These are phyloP conservation scores for Metschnikowia similis DNA, from an alignment of 805 yeast species.

Conservation along the genomic window DNA sequence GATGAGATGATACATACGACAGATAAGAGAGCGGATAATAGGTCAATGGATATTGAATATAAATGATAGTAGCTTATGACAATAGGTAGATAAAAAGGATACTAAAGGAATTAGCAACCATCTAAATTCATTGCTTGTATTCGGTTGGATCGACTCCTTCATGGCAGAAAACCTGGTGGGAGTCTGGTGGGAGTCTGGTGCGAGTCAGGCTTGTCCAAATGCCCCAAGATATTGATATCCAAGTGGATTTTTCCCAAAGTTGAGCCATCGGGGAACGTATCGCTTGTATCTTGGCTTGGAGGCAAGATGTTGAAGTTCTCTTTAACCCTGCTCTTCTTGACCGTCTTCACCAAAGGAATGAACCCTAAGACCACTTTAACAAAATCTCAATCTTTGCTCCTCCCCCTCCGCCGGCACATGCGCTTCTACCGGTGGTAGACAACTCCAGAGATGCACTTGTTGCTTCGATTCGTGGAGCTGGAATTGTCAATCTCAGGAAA, in stretches of 20 bases:
- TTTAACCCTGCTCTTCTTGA: constrained; percentile 47
- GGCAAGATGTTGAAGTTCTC: constrained; percentile 52
- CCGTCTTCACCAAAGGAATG: constrained; percentile 67
- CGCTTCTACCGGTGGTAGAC: constrained; percentile 30
- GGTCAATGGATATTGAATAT: no score
- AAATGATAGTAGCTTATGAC: no score
- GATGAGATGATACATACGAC: no score
- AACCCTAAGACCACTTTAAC: constrained; percentile 71
- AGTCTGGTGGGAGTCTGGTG: no score
- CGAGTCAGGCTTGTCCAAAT: constrained; percentile 34
- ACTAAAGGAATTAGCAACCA: no score
- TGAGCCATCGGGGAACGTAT: constrained; percentile 22
- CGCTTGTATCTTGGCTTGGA: constrained; percentile 19
- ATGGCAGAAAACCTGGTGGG: constrained; percentile 33
- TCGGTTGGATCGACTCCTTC: constrained; percentile 26
- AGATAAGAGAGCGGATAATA: no score
- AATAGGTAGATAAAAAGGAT: no score
- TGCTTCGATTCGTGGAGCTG: constrained; percentile 82
- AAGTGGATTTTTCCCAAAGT: constrained; percentile 38
- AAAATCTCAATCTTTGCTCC: constrained; percentile 64
- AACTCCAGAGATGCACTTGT: constrained; percentile 74
- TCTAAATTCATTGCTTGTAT: constrained; percentile 6
- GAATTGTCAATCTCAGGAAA: constrained; percentile 63
- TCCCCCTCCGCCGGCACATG: no score
- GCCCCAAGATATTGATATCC: constrained; percentile 31